These are phyloP conservation scores for Fraxinus angustifolia DNA, from an alignment of 305 asterid genomes.

Conservation along the genomic window DNA sequence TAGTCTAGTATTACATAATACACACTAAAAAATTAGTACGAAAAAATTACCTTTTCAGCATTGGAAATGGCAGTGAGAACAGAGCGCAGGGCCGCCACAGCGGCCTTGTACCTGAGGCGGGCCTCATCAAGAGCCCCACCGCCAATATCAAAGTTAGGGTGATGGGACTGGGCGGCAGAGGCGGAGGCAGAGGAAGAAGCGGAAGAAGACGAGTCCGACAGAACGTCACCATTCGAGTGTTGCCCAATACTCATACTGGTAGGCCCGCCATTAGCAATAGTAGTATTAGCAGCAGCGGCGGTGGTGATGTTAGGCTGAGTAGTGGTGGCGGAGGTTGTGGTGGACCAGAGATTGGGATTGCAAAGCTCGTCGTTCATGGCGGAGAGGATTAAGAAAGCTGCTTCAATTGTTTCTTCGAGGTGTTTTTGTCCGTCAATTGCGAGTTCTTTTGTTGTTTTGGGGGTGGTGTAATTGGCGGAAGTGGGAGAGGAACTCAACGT, in stretches of 20 bases:
- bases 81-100: slow-evolving; percentile 69
- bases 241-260: slow-evolving; percentile 30
- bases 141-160: slow-evolving; percentile 58
- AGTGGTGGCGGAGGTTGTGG: slow-evolving; percentile 24
- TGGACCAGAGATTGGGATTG: slow-evolving; percentile 76
- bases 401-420: slow-evolving; percentile 65
- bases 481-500: slow-evolving; percentile 36
- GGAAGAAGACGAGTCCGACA: slow-evolving; percentile 53
- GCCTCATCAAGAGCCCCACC: slow-evolving; percentile 94
- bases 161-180: slow-evolving; percentile 37
- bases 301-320: slow-evolving; percentile 18
- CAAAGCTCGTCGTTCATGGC: slow-evolving; percentile 95
- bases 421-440: slow-evolving; percentile 69
- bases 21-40: background rate
- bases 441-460: slow-evolving; percentile 45
- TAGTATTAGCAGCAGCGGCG: background rate
- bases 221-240: slow-evolving; percentile 53
- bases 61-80: slow-evolving; percentile 59
- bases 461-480: slow-evolving; percentile 25
- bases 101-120: slow-evolving; percentile 63
- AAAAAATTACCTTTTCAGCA: slow-evolving; percentile 52
- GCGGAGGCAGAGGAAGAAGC: slow-evolving; percentile 52
- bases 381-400: slow-evolving; percentile 67
- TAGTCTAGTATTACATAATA: background rate
- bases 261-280: slow-evolving; percentile 10